phyloP scores from a whole-genome alignment of 2,329 filamentous ascomycete genomes.

The Chaetomiaceae sp. region DNA sequence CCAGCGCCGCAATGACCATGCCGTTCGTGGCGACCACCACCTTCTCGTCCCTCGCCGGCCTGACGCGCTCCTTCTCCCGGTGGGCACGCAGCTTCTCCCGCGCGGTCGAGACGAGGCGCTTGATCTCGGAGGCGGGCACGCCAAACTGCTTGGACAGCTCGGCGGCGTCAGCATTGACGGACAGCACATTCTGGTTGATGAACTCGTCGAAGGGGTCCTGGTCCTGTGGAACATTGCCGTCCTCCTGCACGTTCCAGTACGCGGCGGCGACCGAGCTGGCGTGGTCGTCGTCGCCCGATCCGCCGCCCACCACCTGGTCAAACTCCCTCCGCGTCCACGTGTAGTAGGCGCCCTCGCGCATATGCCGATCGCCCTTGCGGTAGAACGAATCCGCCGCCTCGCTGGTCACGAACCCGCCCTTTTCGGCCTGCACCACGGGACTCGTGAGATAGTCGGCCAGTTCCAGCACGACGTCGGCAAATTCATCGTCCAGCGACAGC shows the following conservation, averaged over 20 bases:
- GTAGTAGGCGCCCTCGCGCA: conserved; percentile 89
- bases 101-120: conserved; percentile 61
- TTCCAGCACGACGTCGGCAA: conserved; percentile 74
- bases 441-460: conserved; percentile 81
- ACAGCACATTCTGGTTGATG: conserved; percentile 85
- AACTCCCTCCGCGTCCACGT: conserved; percentile 90
- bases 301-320: conserved; percentile 64
- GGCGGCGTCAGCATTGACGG: conserved; percentile 61
- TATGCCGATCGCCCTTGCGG: conserved; percentile 68
- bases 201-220: conserved; percentile 93
- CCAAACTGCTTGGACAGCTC: conserved; percentile 73
- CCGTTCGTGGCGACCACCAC: conserved; percentile 86
- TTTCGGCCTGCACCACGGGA: conserved; percentile 59
- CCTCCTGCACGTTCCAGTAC: conserved; percentile 77
- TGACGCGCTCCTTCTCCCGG: conserved; percentile 67
- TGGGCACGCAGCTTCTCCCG: conserved; percentile 65
- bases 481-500: conserved; percentile 54
- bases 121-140: conserved; percentile 64
- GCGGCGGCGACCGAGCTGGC: conserved; percentile 71
- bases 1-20: conserved; percentile 77
- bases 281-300: conserved; percentile 41
- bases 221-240: conserved; percentile 79
- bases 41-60: conserved; percentile 81
- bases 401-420: conserved; percentile 78
- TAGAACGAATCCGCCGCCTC: conserved; percentile 86